A percentile compares a stretch with the other conserved stretches of the same genome.
Conservation (phyloP, 139 green algal genomes). For the Micromonas pusilla region DNA sequence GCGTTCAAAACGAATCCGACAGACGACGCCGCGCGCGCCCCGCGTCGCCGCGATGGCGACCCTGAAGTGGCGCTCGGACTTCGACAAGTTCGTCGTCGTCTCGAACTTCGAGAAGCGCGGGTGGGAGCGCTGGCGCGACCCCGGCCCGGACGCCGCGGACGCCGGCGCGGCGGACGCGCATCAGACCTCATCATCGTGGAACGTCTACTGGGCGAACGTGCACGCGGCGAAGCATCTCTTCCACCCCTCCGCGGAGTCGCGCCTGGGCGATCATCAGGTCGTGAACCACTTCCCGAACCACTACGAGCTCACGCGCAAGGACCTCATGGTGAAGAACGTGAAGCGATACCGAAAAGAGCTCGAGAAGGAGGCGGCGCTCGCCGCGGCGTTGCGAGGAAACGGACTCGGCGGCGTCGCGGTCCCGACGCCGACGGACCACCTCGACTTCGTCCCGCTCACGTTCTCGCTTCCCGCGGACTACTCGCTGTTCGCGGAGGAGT, state of each 20-base stretch:
- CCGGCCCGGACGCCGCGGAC: not conserved
- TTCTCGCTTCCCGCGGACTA: conserved; percentile 50
- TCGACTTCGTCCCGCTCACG: conserved; percentile 26
- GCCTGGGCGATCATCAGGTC: conserved; percentile 56
- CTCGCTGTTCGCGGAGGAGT: conserved; percentile 74
- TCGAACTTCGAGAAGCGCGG: conserved; percentile 54
- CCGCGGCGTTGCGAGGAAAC: not conserved
- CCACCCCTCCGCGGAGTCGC: conserved; percentile 19
- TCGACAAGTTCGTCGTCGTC: conserved; percentile 56
- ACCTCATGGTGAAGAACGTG: conserved; percentile 77
- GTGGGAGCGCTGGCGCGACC: conserved; percentile 41
- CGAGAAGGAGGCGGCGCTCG: conserved; percentile 39
- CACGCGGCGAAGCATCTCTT: conserved; percentile 41
- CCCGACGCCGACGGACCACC: conserved; percentile 3
- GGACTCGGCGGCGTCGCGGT: not conserved
- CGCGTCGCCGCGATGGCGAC: not conserved
- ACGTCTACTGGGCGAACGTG: conserved; percentile 70
- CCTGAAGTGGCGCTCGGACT: conserved; percentile 40
- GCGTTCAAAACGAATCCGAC: no score
- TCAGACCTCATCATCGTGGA: conserved; percentile 38
- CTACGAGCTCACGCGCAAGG: conserved; percentile 75
- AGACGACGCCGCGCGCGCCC: no score
- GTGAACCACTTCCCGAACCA: conserved; percentile 82
- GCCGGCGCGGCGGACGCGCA: not conserved
- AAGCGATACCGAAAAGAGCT: conserved; percentile 58